phyloP scores from a whole-genome alignment of 179 eudicot species.

The Nepenthes alata region DNA sequence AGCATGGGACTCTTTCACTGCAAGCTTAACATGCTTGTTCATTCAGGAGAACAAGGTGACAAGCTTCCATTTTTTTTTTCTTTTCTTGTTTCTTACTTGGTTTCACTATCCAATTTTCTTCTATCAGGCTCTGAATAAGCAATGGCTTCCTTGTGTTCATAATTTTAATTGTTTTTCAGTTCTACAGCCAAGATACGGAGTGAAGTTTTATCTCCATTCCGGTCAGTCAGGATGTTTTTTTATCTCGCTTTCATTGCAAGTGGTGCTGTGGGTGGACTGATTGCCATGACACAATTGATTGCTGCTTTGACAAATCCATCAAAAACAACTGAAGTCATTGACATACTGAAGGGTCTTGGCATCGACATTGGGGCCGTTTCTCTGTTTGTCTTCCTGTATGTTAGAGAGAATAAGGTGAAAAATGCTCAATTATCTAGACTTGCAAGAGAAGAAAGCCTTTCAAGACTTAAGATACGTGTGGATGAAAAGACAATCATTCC shows the following conservation, averaged over 20 bases:
- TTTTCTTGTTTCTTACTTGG: not conserved
- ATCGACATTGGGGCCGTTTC: conserved; percentile 82
- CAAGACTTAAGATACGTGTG: conserved; percentile 71
- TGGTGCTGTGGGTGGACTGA: conserved; percentile 68
- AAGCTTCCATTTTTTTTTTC: not conserved
- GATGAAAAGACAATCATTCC: conserved; percentile 52
- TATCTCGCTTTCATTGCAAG: conserved; percentile 91
- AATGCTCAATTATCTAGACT: conserved; percentile 75
- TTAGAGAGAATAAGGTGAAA: conserved; percentile 64
- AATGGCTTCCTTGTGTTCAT: conserved; percentile 16
- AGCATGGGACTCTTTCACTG: too few species aligned
- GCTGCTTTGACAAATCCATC: conserved; percentile 67
- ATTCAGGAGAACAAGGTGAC: not conserved
- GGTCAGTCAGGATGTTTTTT: conserved; percentile 91
- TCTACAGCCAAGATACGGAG: conserved; percentile 86
- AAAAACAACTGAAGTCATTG: conserved; percentile 53
- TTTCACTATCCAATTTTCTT: conserved; percentile 8
- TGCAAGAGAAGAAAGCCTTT: conserved; percentile 78
- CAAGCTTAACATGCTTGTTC: not conserved
- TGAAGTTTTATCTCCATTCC: conserved; percentile 93
- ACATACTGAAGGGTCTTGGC: conserved; percentile 57
- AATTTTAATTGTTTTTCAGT: conserved; percentile 45
- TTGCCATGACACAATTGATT: conserved; percentile 51
- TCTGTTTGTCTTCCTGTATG: conserved; percentile 66
- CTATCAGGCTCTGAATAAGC: conserved; percentile 18